Evolutionary conservation across 1,284 basidiomycete genomes (phyloP).

Genomic region (Moniliophthora roreri): DNA sequence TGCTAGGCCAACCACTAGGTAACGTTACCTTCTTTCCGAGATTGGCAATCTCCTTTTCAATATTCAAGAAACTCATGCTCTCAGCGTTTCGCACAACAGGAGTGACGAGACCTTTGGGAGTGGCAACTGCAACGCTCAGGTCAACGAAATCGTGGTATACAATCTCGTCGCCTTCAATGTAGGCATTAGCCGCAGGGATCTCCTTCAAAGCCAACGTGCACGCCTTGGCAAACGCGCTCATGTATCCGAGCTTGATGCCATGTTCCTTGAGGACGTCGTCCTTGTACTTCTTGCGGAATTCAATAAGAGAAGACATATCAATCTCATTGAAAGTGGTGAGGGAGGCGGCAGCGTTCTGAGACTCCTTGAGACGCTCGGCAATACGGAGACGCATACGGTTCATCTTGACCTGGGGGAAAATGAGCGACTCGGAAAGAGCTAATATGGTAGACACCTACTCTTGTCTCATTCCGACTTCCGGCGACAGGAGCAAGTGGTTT

Average conservation of each 20-base stretch:
- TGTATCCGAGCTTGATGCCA: conserved; percentile 97
- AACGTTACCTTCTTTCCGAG: conserved; percentile 83
- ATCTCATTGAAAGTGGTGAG: conserved; percentile 99
- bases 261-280: conserved; percentile 90
- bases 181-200: conserved; percentile 93
- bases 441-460: conserved; percentile 48
- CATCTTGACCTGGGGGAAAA: conserved; percentile 80
- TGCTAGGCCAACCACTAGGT: conserved; percentile 5
- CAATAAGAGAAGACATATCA: conserved; percentile 96
- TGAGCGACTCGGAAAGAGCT: conserved; percentile 5
- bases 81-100: conserved; percentile 95
- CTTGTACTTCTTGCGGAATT: conserved; percentile 95
- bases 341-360: conserved; percentile 96
- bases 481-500: conserved; percentile 37
- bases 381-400: conserved; percentile 97
- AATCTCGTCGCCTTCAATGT: conserved; percentile 94
- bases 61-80: conserved; percentile 83
- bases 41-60: conserved; percentile 90
- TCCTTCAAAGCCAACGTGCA: conserved; percentile 86
- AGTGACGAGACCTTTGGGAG: conserved; percentile 96
- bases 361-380: conserved; percentile 96
- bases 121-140: conserved; percentile 93
- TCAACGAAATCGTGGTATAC: conserved; percentile 97
- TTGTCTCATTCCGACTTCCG: conserved; percentile 80
- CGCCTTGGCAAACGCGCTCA: conserved; percentile 96